These are phyloP conservation scores for Ophiocordyceps polyrhachis-furcata DNA, from an alignment of 2,329 filamentous ascomycete species.

Conservation along the genomic window DNA sequence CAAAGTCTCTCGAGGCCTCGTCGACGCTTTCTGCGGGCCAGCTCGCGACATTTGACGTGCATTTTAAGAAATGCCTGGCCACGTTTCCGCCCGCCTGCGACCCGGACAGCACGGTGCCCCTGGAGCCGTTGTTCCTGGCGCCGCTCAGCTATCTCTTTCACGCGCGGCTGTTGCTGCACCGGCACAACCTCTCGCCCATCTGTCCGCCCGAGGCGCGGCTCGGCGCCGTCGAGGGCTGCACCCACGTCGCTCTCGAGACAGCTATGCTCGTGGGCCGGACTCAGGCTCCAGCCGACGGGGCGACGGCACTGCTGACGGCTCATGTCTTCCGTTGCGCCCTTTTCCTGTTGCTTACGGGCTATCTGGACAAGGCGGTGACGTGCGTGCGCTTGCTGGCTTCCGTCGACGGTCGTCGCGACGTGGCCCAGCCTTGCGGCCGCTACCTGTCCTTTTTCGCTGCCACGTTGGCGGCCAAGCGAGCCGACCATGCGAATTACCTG, in stretches of 20 bases:
- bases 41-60: constrained; percentile 60
- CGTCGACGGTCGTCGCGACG: constrained; percentile 51
- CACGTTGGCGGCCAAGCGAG: constrained; percentile 36
- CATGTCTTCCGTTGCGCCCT: constrained; percentile 81
- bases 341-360: constrained; percentile 56
- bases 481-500: constrained; percentile 24
- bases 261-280: constrained; percentile 53
- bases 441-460: constrained; percentile 68
- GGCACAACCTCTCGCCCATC: constrained; percentile 66
- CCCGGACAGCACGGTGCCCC: constrained; percentile 41
- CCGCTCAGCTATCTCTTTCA: constrained; percentile 66
- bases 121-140: constrained; percentile 57
- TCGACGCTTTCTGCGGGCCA: constrained; percentile 44
- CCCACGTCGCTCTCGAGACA: constrained; percentile 58
- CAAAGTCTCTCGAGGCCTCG: constrained; percentile 48
- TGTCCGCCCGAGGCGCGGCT: constrained; percentile 47
- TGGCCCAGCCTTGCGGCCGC: constrained; percentile 63
- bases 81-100: constrained; percentile 62
- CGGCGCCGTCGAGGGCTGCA: constrained; percentile 61
- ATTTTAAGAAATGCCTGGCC: constrained; percentile 57
- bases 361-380: constrained; percentile 51
- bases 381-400: constrained; percentile 54
- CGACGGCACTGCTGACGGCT: constrained; percentile 57
- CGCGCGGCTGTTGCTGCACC: constrained; percentile 66
- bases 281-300: constrained; percentile 43